A percentile compares a stretch with the other conserved stretches of the same genome.
These are phyloP conservation scores for Triangularia setosa DNA, from an alignment of 2,329 filamentous ascomycete species.

Conservation along the genomic window DNA sequence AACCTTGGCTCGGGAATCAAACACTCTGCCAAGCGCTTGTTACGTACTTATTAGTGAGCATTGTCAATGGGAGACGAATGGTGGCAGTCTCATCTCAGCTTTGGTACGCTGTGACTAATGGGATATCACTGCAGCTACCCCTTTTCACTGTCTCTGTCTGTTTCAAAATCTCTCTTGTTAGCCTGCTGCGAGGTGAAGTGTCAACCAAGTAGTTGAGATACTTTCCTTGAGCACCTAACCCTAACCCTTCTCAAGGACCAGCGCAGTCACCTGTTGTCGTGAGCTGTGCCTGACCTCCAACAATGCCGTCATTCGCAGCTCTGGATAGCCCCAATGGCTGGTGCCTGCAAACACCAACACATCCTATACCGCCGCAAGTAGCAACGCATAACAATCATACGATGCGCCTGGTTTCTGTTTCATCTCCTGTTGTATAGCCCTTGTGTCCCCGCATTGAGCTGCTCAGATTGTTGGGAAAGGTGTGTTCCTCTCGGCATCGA, in stretches of 20 bases:
- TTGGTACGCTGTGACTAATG: not conserved
- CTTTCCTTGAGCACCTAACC: not conserved
- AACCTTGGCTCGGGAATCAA: not conserved
- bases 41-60: slow-evolving; percentile 1
- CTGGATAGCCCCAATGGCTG: not conserved
- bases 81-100: not conserved
- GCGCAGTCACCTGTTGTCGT: not conserved
- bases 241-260: not conserved
- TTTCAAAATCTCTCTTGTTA: not conserved
- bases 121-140: not conserved
- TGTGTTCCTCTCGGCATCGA: not conserved
- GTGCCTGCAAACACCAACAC: not conserved
- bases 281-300: not conserved
- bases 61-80: not conserved
- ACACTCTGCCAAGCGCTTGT: not conserved
- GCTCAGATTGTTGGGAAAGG: not conserved
- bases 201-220: not conserved
- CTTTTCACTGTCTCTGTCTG: not conserved
- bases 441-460: not conserved
- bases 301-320: not conserved
- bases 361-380: not conserved
- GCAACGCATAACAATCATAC: not conserved
- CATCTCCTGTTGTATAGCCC: not conserved
- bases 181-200: not conserved
- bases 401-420: not conserved